These are phyloP conservation scores for Coelastrella sp. DNA, from an alignment of 139 green algal species.

Conservation along the genomic window DNA sequence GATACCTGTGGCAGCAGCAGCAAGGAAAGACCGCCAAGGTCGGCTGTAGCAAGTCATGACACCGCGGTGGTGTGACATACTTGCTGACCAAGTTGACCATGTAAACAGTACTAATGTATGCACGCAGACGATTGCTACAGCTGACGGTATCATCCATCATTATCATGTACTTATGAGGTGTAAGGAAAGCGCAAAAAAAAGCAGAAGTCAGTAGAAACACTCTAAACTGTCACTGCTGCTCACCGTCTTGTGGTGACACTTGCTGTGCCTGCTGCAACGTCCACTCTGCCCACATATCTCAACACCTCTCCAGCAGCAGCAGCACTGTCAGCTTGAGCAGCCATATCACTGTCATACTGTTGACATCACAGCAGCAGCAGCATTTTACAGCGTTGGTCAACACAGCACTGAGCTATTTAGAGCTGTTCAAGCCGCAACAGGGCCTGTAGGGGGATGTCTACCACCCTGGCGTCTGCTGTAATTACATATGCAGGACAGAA, in stretches of 20 bases:
- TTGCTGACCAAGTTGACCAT: no score
- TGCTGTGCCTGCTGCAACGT: slow-evolving; percentile 74
- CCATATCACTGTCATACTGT: slow-evolving; percentile 90
- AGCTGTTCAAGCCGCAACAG: neutral
- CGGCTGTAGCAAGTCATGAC: no score
- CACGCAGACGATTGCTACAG: no score
- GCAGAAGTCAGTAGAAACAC: no score
- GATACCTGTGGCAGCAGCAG: slow-evolving; percentile 68
- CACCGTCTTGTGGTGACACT: slow-evolving; percentile 83
- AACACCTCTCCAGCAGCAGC: slow-evolving; percentile 79
- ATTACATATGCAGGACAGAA: no score
- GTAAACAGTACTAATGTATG: no score
- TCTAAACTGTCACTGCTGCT: neutral
- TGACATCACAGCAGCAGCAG: slow-evolving; percentile 5
- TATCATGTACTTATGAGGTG: no score
- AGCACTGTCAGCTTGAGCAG: slow-evolving; percentile 66
- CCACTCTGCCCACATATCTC: slow-evolving; percentile 91
- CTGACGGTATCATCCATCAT: no score
- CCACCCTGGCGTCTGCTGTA: no score
- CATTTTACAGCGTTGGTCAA: neutral
- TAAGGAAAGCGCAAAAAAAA: no score
- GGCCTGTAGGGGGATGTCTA: neutral
- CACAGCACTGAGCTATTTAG: neutral
- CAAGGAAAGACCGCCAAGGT: neutral
- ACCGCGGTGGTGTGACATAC: no score